A percentile compares a stretch with the other conserved stretches of the same genome.
phyloP scores from a whole-genome alignment of 2,329 filamentous ascomycete species.

The Zasmidium citrigriseum region DNA sequence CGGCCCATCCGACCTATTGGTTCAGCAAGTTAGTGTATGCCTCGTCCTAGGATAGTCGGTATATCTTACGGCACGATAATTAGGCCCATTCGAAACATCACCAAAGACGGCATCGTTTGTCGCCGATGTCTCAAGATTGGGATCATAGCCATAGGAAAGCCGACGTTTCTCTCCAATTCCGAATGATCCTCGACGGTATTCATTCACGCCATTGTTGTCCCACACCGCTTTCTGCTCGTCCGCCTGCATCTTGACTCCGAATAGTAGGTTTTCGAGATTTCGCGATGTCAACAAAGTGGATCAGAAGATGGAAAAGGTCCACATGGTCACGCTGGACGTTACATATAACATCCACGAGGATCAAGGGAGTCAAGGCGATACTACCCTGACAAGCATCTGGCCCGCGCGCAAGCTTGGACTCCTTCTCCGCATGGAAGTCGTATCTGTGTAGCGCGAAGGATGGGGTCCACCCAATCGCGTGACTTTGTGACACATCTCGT shows the following conservation, averaged over 20 bases:
- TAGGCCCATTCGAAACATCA: constrained; percentile 4
- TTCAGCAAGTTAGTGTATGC: too few species aligned
- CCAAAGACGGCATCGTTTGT: constrained; percentile 5
- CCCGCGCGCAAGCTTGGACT: too few species aligned
- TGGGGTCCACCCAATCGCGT: not conserved
- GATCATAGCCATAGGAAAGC: not conserved
- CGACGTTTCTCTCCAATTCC: not conserved
- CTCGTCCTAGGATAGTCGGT: too few species aligned
- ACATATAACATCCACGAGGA: too few species aligned
- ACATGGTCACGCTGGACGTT: too few species aligned
- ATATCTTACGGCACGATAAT: constrained; percentile 1
- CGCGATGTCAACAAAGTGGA: not conserved
- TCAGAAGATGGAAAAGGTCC: not conserved
- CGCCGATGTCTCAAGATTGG: not conserved
- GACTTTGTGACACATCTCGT: not conserved
- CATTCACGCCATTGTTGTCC: not conserved
- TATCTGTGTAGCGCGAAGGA: not conserved
- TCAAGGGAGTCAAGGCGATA: too few species aligned
- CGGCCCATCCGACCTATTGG: constrained; percentile 44
- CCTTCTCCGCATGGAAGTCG: too few species aligned
- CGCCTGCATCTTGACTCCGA: not conserved
- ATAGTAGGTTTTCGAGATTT: not conserved
- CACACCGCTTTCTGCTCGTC: not conserved
- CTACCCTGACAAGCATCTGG: too few species aligned
- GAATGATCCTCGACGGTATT: not conserved